Percentiles rank a stretch among this genome's conserved stretches.
These are phyloP conservation scores for Pleurotus sapidus DNA, from an alignment of 768 basidiomycete species.

Conservation along the genomic window DNA sequence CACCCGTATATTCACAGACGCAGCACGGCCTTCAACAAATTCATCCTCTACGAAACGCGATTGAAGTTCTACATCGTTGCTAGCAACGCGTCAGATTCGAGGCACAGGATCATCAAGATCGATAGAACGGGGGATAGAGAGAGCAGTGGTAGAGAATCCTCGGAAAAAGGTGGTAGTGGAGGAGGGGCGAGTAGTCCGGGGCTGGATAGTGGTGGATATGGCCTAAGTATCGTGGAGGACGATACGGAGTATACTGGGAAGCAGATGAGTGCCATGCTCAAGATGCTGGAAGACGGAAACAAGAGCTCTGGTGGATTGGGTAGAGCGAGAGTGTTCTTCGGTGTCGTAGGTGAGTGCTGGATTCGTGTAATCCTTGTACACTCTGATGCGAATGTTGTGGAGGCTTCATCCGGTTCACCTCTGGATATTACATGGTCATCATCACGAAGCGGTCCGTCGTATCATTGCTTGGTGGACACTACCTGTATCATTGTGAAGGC, in stretches of 20 bases:
- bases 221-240: conserved; percentile 77
- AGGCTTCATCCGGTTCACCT: conserved; percentile 94
- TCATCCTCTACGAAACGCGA: conserved; percentile 91
- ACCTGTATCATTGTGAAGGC: conserved; percentile 93
- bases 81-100: conserved; percentile 83
- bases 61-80: conserved; percentile 90
- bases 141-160: neutral
- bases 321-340: conserved; percentile 76
- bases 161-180: neutral
- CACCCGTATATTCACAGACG: conserved; percentile 11
- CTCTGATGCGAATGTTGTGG: neutral
- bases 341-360: conserved; percentile 62
- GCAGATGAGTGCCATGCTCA: conserved; percentile 88
- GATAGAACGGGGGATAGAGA: conserved; percentile 81
- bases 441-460: conserved; percentile 90
- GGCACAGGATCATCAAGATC: conserved; percentile 91
- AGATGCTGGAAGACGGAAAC: conserved; percentile 96
- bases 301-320: conserved; percentile 84
- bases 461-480: conserved; percentile 92
- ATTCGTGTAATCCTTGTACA: neutral
- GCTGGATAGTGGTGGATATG: neutral
- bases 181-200: neutral
- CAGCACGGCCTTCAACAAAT: conserved; percentile 66
- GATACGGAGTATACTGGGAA: conserved; percentile 83
- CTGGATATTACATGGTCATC: conserved; percentile 94